phyloP scores from a whole-genome alignment of 805 yeast genomes.

The Diddensiella santjacobensis region DNA sequence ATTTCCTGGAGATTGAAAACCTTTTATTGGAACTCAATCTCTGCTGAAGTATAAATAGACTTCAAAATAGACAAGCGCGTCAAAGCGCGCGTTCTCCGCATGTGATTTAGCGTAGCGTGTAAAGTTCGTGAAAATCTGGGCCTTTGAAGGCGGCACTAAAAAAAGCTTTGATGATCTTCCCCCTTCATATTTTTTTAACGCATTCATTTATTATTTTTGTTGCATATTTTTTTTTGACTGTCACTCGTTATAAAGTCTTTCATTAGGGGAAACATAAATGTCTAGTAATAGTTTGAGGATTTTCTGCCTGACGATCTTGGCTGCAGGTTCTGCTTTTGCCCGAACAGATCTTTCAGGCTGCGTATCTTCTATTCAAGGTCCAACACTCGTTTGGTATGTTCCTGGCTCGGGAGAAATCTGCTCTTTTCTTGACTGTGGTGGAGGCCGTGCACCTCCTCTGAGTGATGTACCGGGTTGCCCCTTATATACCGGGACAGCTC shows the following conservation, averaged over 20 bases:
- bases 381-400: not conserved
- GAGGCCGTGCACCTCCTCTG: not conserved
- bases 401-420: not conserved
- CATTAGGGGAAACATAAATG: too few relatives aligned
- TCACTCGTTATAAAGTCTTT: too few relatives aligned
- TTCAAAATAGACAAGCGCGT: too few relatives aligned
- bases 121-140: too few relatives aligned
- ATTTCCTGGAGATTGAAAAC: conserved; percentile 32
- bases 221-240: too few relatives aligned
- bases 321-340: not conserved
- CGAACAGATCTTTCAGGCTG: not conserved
- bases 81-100: too few relatives aligned
- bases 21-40: conserved; percentile 30
- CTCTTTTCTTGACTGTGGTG: not conserved
- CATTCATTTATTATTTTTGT: too few relatives aligned
- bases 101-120: too few relatives aligned
- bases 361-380: not conserved
- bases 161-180: too few relatives aligned
- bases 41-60: too few relatives aligned
- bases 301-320: not conserved
- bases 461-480: not conserved
- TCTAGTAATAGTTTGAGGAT: not conserved
- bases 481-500: not conserved
- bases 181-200: too few relatives aligned
- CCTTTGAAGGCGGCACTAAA: too few relatives aligned